Base-by-base conservation (phyloP, 495 filamentous ascomycete species). In the Penicillium steckii region DNA sequence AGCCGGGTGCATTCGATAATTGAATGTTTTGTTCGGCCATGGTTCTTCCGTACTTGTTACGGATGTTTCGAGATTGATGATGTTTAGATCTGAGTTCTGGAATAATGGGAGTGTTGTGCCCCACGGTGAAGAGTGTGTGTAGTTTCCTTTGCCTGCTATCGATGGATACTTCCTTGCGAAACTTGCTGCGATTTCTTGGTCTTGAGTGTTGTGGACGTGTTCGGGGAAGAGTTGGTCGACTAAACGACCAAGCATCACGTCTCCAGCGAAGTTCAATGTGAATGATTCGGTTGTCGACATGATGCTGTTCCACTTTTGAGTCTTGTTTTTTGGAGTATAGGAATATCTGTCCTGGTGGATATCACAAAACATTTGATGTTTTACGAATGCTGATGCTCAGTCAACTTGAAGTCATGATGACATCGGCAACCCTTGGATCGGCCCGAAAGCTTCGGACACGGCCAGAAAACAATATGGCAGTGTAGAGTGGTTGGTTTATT, bases 51-150 rank as follows among this genome's bases (percentile, higher is more conserved):
- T 50, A 1, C 62, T 69, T 19, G 73, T 76, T 7, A 55, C 68
- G 9, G 73, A 43, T 8, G 73, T 76, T 51, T 76, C 73, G 47
- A 76, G 72, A 47, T 75, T 76, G 56, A 76, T 70, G 24, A 75
- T 42, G 37, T 57, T 64, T 15, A 76, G 57, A 38, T 72, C 58
- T 8, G 64, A 57, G 3, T 43, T 25, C 3, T 51, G 58, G 43
- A 74, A 60, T 12, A 75, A 55, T 3, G 62, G 59, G 4, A 76
- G 59, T 7, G 64, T 53, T 21, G 61, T 61, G 48, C 66, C 68
- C 70, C 70, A 75, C 17, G 73, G 73, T 7, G 66, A 59, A 10
- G 40, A 35, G 15, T 24, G 46, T 9, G 57, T 56, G 48, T 71
- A 75, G 8, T 53, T 57, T 5, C 46, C 42, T 0, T 51, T 32